These are phyloP conservation scores for Candida oleophila DNA, from an alignment of 805 yeast species.

Conservation along the genomic window DNA sequence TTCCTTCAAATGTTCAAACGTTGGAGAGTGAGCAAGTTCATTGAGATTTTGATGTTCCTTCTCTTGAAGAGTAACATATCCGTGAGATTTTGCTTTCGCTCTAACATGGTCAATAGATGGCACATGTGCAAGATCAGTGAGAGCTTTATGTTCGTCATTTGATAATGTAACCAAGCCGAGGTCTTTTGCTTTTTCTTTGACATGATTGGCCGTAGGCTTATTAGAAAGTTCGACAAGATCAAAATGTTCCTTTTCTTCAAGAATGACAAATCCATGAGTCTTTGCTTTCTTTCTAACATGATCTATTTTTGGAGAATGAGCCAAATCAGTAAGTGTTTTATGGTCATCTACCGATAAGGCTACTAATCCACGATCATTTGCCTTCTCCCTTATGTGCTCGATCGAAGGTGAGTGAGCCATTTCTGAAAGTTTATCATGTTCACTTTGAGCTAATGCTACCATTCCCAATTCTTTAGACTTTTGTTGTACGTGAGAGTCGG, in stretches of 20 bases:
- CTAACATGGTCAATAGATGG: slow-evolving; percentile 26
- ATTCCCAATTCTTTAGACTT: slow-evolving; percentile 21
- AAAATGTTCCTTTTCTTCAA: slow-evolving; percentile 13
- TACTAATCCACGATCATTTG: slow-evolving; percentile 30
- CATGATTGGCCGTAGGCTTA: slow-evolving; percentile 22
- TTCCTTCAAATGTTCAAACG: slow-evolving; percentile 17
- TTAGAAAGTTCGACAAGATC: slow-evolving; percentile 12
- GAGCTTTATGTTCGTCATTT: slow-evolving; percentile 13
- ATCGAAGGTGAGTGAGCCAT: slow-evolving; percentile 24
- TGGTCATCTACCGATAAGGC: slow-evolving; percentile 21
- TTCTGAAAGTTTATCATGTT: slow-evolving; percentile 25
- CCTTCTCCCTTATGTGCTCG: slow-evolving; percentile 31
- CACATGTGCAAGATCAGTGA: slow-evolving; percentile 12
- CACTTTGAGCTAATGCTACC: slow-evolving; percentile 23
- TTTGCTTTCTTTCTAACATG: slow-evolving; percentile 15
- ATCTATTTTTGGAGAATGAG: slow-evolving; percentile 17
- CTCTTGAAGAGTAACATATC: slow-evolving; percentile 1
- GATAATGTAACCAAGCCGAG: slow-evolving; percentile 12
- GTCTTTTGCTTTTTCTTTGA: slow-evolving; percentile 12
- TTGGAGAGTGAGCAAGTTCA: slow-evolving; percentile 18
- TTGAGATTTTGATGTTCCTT: slow-evolving; percentile 6
- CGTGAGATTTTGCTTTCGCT: slow-evolving; percentile 6
- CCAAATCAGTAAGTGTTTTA: slow-evolving; percentile 14
- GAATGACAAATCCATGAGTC: slow-evolving; percentile 16
- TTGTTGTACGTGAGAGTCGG: slow-evolving; percentile 13